phyloP scores from a whole-genome alignment of 306 rosid species.

The Clitoria ternatea region DNA sequence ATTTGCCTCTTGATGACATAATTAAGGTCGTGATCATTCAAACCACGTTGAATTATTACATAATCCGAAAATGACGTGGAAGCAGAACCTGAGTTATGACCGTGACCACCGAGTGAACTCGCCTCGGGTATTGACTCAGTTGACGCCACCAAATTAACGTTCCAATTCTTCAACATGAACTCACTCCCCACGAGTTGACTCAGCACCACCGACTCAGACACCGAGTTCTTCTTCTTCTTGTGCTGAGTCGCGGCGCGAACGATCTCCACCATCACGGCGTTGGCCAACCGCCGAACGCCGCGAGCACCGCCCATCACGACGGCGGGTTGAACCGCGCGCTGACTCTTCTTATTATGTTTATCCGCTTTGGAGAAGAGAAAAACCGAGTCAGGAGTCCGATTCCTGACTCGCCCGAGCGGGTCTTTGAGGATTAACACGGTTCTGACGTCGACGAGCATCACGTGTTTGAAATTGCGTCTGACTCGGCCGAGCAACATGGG shows the following conservation, averaged over 20 bases:
- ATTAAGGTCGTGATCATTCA: slow-evolving; percentile 38
- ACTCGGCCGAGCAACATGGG: slow-evolving; percentile 87
- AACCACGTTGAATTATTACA: slow-evolving; percentile 47
- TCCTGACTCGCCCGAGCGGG: slow-evolving; percentile 52
- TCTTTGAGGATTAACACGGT: slow-evolving; percentile 43
- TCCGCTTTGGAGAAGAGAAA: slow-evolving; percentile 17
- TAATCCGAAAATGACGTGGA: slow-evolving; percentile 31
- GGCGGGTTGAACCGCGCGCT: slow-evolving; percentile 33
- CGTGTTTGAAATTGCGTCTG: slow-evolving; percentile 59
- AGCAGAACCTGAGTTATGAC: slow-evolving; percentile 26
- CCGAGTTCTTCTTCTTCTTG: slow-evolving; percentile 48
- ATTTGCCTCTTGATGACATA: slow-evolving; percentile 47
- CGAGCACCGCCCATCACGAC: slow-evolving; percentile 74
- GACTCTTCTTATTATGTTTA: slow-evolving; percentile 38
- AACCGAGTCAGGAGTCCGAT: slow-evolving; percentile 58
- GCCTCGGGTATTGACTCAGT: slow-evolving; percentile 53
- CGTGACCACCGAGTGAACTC: slow-evolving; percentile 35
- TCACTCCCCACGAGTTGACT: slow-evolving; percentile 51
- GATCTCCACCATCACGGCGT: slow-evolving; percentile 46
- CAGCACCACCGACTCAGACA: slow-evolving; percentile 53
- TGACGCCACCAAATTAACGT: slow-evolving; percentile 35
- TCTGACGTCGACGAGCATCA: slow-evolving; percentile 58
- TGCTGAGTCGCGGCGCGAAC: slow-evolving; percentile 55
- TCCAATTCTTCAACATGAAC: slow-evolving; percentile 34
- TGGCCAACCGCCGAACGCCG: slow-evolving; percentile 63